Evolutionary conservation across 306 rosid species (phyloP).

Genomic region (Crataegus laevigata): DNA sequence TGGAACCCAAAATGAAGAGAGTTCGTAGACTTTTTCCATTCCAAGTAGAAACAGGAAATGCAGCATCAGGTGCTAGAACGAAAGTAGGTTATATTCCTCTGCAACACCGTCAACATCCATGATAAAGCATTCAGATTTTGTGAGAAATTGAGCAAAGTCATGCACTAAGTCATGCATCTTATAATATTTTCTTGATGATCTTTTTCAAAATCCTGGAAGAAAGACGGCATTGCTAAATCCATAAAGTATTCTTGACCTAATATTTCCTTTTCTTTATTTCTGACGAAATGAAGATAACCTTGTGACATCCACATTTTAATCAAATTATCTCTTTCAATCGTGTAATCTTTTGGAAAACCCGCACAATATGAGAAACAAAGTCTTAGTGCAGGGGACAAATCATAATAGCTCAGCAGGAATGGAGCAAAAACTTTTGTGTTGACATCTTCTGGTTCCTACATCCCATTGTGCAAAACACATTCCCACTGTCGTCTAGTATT

Average conservation of each 20-base stretch:
- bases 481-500: background rate
- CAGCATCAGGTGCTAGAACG: too few species aligned
- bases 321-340: background rate
- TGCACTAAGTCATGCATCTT: conserved; percentile 1
- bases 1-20: background rate
- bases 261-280: background rate
- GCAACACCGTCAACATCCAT: background rate
- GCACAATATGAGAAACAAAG: conserved; percentile 15
- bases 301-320: conserved; percentile 7
- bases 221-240: background rate
- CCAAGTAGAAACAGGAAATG: background rate
- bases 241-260: background rate
- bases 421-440: background rate
- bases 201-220: conserved; percentile 6
- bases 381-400: background rate
- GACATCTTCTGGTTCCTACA: background rate
- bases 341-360: conserved; percentile 1
- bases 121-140: background rate
- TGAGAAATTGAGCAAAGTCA: background rate
- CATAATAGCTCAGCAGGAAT: background rate
- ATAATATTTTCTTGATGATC: background rate
- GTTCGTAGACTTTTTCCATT: background rate
- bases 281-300: background rate
- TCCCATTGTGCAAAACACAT: background rate
- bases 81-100: background rate